Conservation (phyloP, 1,139 yeast genomes). For the Hyphopichia fennica region DNA sequence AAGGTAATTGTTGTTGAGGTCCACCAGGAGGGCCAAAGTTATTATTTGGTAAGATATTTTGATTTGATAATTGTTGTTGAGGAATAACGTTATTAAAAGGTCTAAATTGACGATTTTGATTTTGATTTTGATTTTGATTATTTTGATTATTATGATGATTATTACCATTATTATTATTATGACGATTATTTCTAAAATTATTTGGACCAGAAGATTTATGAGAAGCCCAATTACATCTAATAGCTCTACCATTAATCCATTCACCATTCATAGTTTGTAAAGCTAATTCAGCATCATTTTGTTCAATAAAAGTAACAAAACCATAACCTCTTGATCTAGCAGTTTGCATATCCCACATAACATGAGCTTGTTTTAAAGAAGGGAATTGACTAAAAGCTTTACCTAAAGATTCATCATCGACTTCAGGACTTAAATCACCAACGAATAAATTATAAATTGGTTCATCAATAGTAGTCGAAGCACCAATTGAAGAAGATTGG, state of each 20-base stretch:
- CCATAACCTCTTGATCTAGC: conserved; percentile 92
- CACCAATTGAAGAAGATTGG: conserved; percentile 55
- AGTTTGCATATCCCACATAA: conserved; percentile 97
- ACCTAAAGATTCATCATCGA: conserved; percentile 71
- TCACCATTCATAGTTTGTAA: conserved; percentile 75
- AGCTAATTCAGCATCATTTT: conserved; percentile 73
- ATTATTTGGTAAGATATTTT: conserved; percentile 9
- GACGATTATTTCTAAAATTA: conserved; percentile 13
- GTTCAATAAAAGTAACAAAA: conserved; percentile 74
- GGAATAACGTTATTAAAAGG: conserved; percentile 12
- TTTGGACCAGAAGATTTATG: conserved; percentile 50
- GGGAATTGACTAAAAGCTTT: conserved; percentile 59
- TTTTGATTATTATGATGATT: conserved; percentile 10
- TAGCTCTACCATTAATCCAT: conserved; percentile 68
- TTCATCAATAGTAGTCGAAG: conserved; percentile 50
- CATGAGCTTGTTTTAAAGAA: conserved; percentile 79
- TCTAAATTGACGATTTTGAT: conserved; percentile 13
- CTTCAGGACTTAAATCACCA: conserved; percentile 83
- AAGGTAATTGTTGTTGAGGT: conserved; percentile 3
- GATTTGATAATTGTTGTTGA: conserved; percentile 12
- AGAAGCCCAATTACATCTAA: conserved; percentile 88
- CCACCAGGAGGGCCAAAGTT: conserved; percentile 3
- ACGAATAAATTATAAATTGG: conserved; percentile 72
- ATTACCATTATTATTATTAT: conserved; percentile 10
- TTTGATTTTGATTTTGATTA: conserved; percentile 5